Evolutionary conservation across 352 stramenopile species (phyloP), one percentile per base, ranked within the genome.

Genomic region (Phytophthora idaei): DNA sequence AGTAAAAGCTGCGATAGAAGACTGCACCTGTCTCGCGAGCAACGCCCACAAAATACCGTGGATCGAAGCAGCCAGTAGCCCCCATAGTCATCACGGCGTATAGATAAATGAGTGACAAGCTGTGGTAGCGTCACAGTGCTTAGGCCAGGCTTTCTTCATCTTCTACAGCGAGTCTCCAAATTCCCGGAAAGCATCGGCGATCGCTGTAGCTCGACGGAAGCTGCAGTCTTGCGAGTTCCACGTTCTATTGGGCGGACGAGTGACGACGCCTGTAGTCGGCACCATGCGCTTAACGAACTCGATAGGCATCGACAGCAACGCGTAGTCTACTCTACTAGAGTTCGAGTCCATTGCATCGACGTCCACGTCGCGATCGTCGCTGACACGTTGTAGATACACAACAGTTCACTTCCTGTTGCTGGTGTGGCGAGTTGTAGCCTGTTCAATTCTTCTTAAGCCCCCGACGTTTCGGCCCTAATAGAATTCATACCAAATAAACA

Each of bases 261-360:
- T 59, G 29, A 73, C 49, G 5, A 73, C 61, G 29, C 44, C 37
- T 5, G 64, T 60, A 9, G 58, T 72, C 0, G 65, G 58, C 4
- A 73, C 34, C 54, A 69, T 59, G 21, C 54, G 21, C 47, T 62
- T 69, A 0, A 61, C 53, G 2, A 60, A 69, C 42, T 69, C 51
- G 5, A 53, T 21, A 4, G 66, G 66, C 66, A 73, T 69, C 27
- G 66, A 73, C 60, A 73, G 48, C 53, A 73, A 32, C 41, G 60
- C 60, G 52, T 73, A 73, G 53, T 65, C 66, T 3, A 45, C 54
- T n/a, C 66, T 54, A 51, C 66, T 73, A 2, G 66, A 73, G 34
- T 45, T 61, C 10, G 66, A 73, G 17, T 64, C 49, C 12, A 61
- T 12, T 8, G 64, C 66, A 44, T 73, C 66, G 41, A 73, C 41